These are phyloP conservation scores for Populus tremula DNA, from an alignment of 345 rosid genomes.

Conservation along the genomic window DNA sequence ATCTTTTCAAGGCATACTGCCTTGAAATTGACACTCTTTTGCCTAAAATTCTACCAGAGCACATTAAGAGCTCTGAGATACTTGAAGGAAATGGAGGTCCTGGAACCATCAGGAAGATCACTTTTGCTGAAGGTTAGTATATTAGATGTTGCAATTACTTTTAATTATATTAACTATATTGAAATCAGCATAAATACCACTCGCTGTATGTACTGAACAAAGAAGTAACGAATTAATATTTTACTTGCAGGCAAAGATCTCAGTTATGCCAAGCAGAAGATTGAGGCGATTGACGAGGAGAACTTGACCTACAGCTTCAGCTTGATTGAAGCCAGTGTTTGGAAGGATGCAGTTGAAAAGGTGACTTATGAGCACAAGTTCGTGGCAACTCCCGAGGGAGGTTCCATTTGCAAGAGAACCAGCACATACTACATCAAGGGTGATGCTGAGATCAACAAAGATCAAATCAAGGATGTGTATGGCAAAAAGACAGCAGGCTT, in stretches of 20 bases:
- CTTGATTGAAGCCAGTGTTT: too few species aligned
- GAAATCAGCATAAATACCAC: too few species aligned
- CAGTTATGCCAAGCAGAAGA: neutral
- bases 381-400: neutral
- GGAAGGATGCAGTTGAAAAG: neutral
- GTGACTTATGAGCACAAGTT: neutral
- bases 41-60: neutral
- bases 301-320: too few species aligned
- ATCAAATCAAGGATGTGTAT: neutral
- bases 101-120: constrained; percentile 4
- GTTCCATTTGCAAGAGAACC: neutral
- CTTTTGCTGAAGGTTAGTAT: neutral
- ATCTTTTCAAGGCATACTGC: neutral
- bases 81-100: constrained; percentile 1
- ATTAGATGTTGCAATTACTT: too few species aligned
- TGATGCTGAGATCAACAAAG: neutral
- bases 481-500: neutral
- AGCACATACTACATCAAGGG: neutral
- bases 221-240: too few species aligned
- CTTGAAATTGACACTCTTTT: neutral
- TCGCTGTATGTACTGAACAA: too few species aligned
- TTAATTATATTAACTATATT: too few species aligned
- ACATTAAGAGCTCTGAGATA: neutral
- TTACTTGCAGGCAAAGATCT: neutral
- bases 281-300: too few species aligned